A percentile compares a stretch with the other conserved stretches of the same genome.
Evolutionary conservation across 1,139 yeast genomes (phyloP).

Genomic region (Yamadazyma sp.): DNA sequence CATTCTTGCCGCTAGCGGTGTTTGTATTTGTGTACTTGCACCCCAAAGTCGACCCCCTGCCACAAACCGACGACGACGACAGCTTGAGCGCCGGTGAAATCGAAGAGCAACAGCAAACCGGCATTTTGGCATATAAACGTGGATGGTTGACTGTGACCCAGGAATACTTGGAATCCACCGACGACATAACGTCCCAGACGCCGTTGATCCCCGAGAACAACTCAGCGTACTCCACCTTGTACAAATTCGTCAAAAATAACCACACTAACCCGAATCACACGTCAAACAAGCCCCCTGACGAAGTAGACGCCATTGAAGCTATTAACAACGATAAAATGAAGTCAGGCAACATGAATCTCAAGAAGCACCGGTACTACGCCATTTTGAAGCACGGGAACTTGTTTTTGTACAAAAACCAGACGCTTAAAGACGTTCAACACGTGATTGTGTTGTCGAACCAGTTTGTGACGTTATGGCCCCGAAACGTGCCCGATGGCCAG

Average conservation of each 20-base stretch:
- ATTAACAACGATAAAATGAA: constrained; percentile 7
- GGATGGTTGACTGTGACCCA: constrained; percentile 88
- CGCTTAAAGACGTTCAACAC: constrained; percentile 66
- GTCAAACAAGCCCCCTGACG: constrained; percentile 2
- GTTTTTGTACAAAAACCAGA: constrained; percentile 73
- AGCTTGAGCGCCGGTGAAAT: constrained; percentile 55
- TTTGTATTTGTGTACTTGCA: constrained; percentile 34
- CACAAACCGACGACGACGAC: neutral
- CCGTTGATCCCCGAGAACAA: constrained; percentile 43
- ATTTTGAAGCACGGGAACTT: constrained; percentile 81
- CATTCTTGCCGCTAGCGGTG: constrained; percentile 63
- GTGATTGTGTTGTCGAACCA: constrained; percentile 75
- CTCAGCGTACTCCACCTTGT: constrained; percentile 60
- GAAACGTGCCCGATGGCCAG: constrained; percentile 67
- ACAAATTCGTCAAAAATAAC: constrained; percentile 51
- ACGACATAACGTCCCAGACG: constrained; percentile 33
- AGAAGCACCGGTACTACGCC: constrained; percentile 65
- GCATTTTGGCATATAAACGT: constrained; percentile 62
- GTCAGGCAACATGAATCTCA: constrained; percentile 19
- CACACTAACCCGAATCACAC: constrained; percentile 7
- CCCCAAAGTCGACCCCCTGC: constrained; percentile 22
- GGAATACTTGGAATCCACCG: constrained; percentile 58
- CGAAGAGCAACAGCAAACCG: constrained; percentile 57
- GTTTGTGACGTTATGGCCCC: constrained; percentile 85
- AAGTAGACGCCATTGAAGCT: constrained; percentile 5